These are phyloP conservation scores for Groenewaldozyma auringiensis DNA, from an alignment of 1,139 yeast genomes.

Conservation along the genomic window DNA sequence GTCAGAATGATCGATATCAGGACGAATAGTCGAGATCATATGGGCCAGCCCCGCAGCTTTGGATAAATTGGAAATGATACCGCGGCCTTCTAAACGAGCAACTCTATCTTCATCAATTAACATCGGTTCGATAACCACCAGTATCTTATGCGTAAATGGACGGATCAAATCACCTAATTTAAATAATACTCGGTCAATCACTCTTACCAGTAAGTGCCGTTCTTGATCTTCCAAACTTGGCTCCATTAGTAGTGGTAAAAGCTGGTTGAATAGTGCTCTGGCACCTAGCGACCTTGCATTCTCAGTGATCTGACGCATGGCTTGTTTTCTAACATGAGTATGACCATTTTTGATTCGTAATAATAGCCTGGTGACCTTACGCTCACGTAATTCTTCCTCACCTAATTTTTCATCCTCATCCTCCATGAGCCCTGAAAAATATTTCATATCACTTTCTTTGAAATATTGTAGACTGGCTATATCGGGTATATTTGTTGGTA, in stretches of 20 bases:
- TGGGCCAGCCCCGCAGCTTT: slow-evolving; percentile 78
- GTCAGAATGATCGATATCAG: slow-evolving; percentile 76
- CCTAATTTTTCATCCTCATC: slow-evolving; percentile 34
- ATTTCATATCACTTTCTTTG: slow-evolving; percentile 62
- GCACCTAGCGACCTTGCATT: slow-evolving; percentile 65
- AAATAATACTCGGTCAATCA: slow-evolving; percentile 60
- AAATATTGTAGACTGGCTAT: slow-evolving; percentile 56
- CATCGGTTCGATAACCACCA: slow-evolving; percentile 71
- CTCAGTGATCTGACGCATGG: slow-evolving; percentile 61
- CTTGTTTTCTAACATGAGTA: slow-evolving; percentile 57
- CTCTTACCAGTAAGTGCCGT: slow-evolving; percentile 71
- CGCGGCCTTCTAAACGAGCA: slow-evolving; percentile 71
- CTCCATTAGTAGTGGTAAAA: slow-evolving; percentile 70
- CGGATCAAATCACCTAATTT: slow-evolving; percentile 57
- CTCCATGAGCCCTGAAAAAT: slow-evolving; percentile 57
- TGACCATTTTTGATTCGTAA: slow-evolving; percentile 73
- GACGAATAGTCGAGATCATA: slow-evolving; percentile 68
- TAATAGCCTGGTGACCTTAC: slow-evolving; percentile 55
- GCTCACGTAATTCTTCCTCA: slow-evolving; percentile 50
- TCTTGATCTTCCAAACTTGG: slow-evolving; percentile 73
- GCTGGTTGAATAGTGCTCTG: slow-evolving; percentile 53
- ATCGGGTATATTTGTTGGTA: slow-evolving; percentile 57
- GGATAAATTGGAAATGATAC: slow-evolving; percentile 64
- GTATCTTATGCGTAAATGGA: slow-evolving; percentile 67
- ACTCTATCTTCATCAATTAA: slow-evolving; percentile 71